These are phyloP conservation scores for Monilinia aucupariae DNA, from an alignment of 2,329 filamentous ascomycete species.

Conservation along the genomic window DNA sequence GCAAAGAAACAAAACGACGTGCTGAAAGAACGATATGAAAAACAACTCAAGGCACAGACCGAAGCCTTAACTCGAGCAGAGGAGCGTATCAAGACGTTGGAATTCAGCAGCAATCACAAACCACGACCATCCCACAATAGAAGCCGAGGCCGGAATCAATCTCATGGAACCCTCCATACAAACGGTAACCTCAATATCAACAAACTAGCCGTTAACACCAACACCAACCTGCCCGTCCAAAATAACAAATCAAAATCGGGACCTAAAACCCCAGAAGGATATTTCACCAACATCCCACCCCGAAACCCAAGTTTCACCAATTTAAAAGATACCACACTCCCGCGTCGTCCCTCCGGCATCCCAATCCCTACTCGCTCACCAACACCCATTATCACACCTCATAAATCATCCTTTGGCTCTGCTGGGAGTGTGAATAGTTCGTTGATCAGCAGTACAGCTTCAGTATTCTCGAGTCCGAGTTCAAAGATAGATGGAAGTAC, in stretches of 20 bases:
- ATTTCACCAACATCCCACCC: not conserved
- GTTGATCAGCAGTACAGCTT: conserved; percentile 21
- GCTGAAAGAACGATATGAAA: conserved; percentile 24
- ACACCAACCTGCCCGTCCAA: not conserved
- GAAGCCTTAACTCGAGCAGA: conserved; percentile 13
- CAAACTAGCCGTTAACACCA: not conserved
- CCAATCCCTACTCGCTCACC: conserved; percentile 18
- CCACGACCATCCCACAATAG: conserved; percentile 15
- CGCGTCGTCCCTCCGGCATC: conserved; percentile 5
- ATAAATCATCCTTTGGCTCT: conserved; percentile 12
- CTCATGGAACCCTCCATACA: conserved; percentile 12
- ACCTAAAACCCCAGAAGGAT: not conserved
- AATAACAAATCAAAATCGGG: not conserved
- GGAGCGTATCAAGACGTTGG: conserved; percentile 18
- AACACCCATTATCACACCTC: conserved; percentile 19
- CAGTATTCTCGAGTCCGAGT: conserved; percentile 22
- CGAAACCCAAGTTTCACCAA: conserved; percentile 16
- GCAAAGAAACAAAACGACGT: conserved; percentile 24
- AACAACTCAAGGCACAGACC: conserved; percentile 21
- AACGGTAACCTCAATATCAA: conserved; percentile 10
- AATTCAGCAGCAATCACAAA: conserved; percentile 13
- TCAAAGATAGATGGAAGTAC: conserved; percentile 19
- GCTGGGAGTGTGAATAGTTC: conserved; percentile 24
- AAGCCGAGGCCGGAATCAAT: conserved; percentile 19
- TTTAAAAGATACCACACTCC: not conserved